Conservation (phyloP, 192 early-diverging fungal genomes). For the Coemansia interrupta region DNA sequence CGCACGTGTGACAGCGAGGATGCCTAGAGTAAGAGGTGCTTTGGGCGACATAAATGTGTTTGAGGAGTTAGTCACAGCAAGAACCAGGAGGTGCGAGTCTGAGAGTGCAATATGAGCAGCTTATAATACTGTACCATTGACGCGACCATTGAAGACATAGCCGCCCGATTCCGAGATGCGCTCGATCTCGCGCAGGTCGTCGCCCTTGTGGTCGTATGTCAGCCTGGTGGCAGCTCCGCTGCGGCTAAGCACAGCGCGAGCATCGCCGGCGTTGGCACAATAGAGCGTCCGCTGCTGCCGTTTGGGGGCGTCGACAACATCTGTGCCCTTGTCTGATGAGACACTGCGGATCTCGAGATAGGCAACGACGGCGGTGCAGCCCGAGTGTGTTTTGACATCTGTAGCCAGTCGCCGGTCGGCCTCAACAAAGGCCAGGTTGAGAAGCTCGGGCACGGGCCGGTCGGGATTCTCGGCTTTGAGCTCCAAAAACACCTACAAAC, state of each 20-base stretch:
- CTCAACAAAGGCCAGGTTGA: slow-evolving; percentile 78
- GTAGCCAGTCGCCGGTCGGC: slow-evolving; percentile 78
- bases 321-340: slow-evolving; percentile 7
- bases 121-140: slow-evolving; percentile 67
- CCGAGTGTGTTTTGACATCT: slow-evolving; percentile 76
- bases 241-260: slow-evolving; percentile 88
- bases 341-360: slow-evolving; percentile 55
- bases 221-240: slow-evolving; percentile 77
- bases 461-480: slow-evolving; percentile 57
- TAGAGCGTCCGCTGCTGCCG: slow-evolving; percentile 58
- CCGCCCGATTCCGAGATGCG: slow-evolving; percentile 91
- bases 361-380: slow-evolving; percentile 88
- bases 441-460: slow-evolving; percentile 68
- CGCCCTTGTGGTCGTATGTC: slow-evolving; percentile 98
- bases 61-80: neutral
- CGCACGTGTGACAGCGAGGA: slow-evolving; percentile 93
- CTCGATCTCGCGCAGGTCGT: slow-evolving; percentile 82
- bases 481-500: slow-evolving; percentile 63
- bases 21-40: slow-evolving; percentile 53
- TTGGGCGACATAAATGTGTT: neutral
- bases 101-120: neutral
- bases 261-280: slow-evolving; percentile 97
- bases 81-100: no score
- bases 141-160: slow-evolving; percentile 95
- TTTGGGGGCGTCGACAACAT: neutral